Conservation (phyloP, 768 basidiomycete genomes). For the Suillus fuscotomentosus region DNA sequence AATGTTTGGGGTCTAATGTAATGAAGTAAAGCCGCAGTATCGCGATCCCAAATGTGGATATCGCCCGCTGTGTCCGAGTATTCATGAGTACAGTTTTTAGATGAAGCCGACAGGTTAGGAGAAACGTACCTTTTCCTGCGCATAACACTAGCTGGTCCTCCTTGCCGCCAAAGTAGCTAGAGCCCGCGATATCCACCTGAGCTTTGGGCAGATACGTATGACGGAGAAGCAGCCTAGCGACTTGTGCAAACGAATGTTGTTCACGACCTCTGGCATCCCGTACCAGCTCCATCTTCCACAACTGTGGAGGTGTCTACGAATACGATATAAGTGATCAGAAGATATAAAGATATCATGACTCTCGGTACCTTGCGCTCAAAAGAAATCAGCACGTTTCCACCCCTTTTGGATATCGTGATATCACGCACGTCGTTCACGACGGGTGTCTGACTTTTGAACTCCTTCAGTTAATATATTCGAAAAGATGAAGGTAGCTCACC, state of each 20-base stretch:
- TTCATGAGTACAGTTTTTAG: slow-evolving; percentile 3
- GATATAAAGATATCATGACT: background rate
- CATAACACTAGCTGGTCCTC: slow-evolving; percentile 78
- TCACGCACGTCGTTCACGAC: slow-evolving; percentile 56
- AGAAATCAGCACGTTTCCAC: slow-evolving; percentile 44
- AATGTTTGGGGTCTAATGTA: slow-evolving; percentile 61
- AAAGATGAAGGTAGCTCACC: slow-evolving; percentile 28
- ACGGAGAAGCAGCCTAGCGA: slow-evolving; percentile 37
- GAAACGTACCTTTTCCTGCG: slow-evolving; percentile 62
- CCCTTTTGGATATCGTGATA: slow-evolving; percentile 45
- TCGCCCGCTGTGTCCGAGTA: slow-evolving; percentile 59
- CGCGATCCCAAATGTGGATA: slow-evolving; percentile 85
- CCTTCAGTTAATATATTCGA: slow-evolving; percentile 11
- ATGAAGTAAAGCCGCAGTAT: slow-evolving; percentile 71
- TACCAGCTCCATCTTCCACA: slow-evolving; percentile 70
- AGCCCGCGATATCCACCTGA: slow-evolving; percentile 72
- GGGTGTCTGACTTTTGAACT: slow-evolving; percentile 44
- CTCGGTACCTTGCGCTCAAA: slow-evolving; percentile 40
- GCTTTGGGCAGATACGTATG: slow-evolving; percentile 76
- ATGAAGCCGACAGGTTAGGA: background rate
- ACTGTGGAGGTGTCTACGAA: slow-evolving; percentile 66
- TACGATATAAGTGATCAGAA: background rate
- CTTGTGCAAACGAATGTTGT: slow-evolving; percentile 27
- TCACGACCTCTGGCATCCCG: slow-evolving; percentile 45
- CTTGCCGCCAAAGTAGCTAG: slow-evolving; percentile 80